Percentiles rank a stretch among this genome's conserved stretches.
phyloP scores from a whole-genome alignment of 257 asterid genomes.

The Lycium ferocissimum region DNA sequence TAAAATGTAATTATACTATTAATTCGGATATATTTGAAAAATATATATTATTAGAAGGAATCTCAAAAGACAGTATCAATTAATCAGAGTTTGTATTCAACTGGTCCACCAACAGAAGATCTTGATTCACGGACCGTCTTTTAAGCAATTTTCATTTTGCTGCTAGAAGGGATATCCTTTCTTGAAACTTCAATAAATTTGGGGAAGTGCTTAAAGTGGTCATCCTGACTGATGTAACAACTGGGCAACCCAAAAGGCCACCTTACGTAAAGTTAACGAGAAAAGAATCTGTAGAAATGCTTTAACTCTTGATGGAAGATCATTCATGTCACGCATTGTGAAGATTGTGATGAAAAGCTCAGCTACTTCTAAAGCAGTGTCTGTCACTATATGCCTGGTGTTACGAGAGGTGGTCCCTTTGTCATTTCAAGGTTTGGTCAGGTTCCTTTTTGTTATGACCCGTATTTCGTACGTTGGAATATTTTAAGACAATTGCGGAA shows the following conservation, averaged over 20 bases:
- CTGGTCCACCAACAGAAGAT: neutral
- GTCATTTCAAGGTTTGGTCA: slow-evolving; percentile 60
- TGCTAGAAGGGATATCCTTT: slow-evolving; percentile 92
- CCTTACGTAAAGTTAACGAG: slow-evolving; percentile 87
- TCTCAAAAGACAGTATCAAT: neutral
- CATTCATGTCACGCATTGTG: slow-evolving; percentile 92
- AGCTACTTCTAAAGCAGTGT: slow-evolving; percentile 64
- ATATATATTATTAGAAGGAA: too few relatives aligned
- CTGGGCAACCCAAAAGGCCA: slow-evolving; percentile 98
- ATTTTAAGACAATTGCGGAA: too few relatives aligned
- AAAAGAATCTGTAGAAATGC: slow-evolving; percentile 91
- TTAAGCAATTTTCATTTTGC: slow-evolving; percentile 90
- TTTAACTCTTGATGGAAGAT: slow-evolving; percentile 87
- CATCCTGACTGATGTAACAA: slow-evolving; percentile 76
- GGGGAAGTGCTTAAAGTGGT: slow-evolving; percentile 86
- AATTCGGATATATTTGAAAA: too few relatives aligned
- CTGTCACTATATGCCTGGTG: slow-evolving; percentile 61
- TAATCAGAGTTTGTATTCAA: slow-evolving; percentile 26
- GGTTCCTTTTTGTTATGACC: too few relatives aligned
- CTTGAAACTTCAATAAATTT: slow-evolving; percentile 83
- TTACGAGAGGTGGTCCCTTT: slow-evolving; percentile 64
- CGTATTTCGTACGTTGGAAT: too few relatives aligned
- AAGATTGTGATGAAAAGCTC: slow-evolving; percentile 79
- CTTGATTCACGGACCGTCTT: neutral
- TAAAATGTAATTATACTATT: too few relatives aligned